A percentile compares a stretch with the other conserved stretches of the same genome.
These are phyloP conservation scores for Lentinus polychrous DNA, from an alignment of 1,284 basidiomycete species.

Conservation along the genomic window DNA sequence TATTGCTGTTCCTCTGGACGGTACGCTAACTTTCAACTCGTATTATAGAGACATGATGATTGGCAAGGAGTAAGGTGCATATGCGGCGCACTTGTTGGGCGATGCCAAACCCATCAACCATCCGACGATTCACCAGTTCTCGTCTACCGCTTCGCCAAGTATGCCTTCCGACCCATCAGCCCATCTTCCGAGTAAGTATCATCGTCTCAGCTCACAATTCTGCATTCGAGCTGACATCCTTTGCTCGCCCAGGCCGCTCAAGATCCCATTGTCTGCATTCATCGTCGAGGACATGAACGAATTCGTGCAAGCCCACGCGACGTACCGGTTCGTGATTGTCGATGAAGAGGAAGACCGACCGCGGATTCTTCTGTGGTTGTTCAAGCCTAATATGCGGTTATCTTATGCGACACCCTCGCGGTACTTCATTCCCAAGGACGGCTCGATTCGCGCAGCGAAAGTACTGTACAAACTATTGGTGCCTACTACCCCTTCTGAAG, in stretches of 20 bases:
- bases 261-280: conserved; percentile 75
- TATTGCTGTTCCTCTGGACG: neutral
- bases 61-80: conserved; percentile 66
- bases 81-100: conserved; percentile 74
- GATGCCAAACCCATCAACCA: conserved; percentile 46
- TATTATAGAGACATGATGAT: conserved; percentile 45
- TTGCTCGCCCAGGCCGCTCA: conserved; percentile 38
- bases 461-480: conserved; percentile 69
- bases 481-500: conserved; percentile 43
- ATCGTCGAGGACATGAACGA: conserved; percentile 85
- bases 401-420: conserved; percentile 56
- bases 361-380: conserved; percentile 75
- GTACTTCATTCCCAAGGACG: conserved; percentile 54
- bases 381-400: conserved; percentile 79
- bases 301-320: conserved; percentile 81
- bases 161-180: conserved; percentile 70
- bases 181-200: conserved; percentile 50
- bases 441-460: conserved; percentile 62
- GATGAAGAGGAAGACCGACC: conserved; percentile 79
- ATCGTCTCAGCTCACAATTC: conserved; percentile 3
- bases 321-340: conserved; percentile 78
- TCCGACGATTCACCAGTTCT: conserved; percentile 31
- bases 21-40: conserved; percentile 15
- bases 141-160: conserved; percentile 72
- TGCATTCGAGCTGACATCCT: conserved; percentile 8